Evolutionary conservation across 139 green algal species (phyloP).

Genomic region (Tetraselmis striata): DNA sequence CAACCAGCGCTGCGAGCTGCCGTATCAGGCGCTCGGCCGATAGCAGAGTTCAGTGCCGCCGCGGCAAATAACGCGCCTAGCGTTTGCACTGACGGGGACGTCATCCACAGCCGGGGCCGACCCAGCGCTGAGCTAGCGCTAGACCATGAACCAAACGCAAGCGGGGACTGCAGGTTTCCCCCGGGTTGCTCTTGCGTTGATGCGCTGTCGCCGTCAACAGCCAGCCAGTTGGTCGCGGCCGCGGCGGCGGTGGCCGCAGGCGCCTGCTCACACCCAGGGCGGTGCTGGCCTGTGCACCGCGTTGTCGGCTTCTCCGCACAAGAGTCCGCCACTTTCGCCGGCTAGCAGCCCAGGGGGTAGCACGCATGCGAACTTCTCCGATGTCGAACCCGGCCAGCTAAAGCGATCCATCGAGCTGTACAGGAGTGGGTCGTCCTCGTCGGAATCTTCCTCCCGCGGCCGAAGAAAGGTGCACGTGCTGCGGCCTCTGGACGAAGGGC

Average conservation of each 20-base stretch:
- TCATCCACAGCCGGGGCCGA: too few species aligned
- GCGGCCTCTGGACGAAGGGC: neutral
- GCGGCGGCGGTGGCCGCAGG: too few species aligned
- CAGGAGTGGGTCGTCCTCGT: neutral
- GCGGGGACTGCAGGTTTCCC: too few species aligned
- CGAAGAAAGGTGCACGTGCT: neutral
- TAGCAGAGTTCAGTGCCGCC: too few species aligned
- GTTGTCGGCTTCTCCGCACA: neutral
- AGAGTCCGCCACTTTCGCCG: neutral
- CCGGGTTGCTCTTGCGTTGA: too few species aligned
- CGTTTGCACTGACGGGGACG: too few species aligned
- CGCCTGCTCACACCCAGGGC: neutral
- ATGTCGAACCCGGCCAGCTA: neutral
- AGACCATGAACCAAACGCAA: too few species aligned
- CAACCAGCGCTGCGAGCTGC: too few species aligned
- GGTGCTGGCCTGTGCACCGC: neutral
- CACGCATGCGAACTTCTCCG: neutral
- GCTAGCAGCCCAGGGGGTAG: neutral
- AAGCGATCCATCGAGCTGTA: neutral
- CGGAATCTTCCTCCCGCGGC: neutral
- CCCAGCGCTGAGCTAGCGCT: too few species aligned
- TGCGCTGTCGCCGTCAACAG: neutral
- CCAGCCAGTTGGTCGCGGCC: neutral
- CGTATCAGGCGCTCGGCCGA: too few species aligned
- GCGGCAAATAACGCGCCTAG: too few species aligned